phyloP scores from a whole-genome alignment of 2,329 filamentous ascomycete genomes.

The Huntiella bhutanensis region DNA sequence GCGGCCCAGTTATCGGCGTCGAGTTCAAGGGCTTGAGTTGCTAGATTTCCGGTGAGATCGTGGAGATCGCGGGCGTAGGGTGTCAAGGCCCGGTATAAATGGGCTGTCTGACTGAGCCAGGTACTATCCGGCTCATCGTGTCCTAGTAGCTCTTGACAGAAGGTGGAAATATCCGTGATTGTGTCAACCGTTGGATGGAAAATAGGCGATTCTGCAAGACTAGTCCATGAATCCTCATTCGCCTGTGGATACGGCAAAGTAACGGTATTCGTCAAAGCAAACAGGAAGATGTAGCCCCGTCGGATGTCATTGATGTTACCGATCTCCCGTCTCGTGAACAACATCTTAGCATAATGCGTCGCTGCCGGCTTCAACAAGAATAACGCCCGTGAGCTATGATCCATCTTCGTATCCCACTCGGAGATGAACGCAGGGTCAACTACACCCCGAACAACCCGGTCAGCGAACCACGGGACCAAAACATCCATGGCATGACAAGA shows the following conservation, averaged over 20 bases:
- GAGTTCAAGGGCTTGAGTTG: constrained; percentile 1
- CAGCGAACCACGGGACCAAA: not conserved
- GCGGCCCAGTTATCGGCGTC: not conserved
- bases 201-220: not conserved
- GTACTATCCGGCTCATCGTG: not conserved
- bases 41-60: not conserved
- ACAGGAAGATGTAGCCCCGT: not conserved
- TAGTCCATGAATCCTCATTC: not conserved
- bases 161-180: not conserved
- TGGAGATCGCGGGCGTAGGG: not conserved
- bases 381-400: not conserved
- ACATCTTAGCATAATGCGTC: not conserved
- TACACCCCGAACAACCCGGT: not conserved
- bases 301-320: not conserved
- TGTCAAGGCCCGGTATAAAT: not conserved
- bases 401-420: not conserved
- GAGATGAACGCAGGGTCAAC: not conserved
- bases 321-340: constrained; percentile 1
- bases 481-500: not conserved
- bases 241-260: not conserved
- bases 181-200: not conserved
- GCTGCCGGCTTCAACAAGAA: constrained; percentile 7
- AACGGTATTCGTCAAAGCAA: not conserved
- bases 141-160: not conserved
- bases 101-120: constrained; percentile 4